These are phyloP conservation scores for Penicillium alfredii DNA, from an alignment of 495 filamentous ascomycete genomes.

Conservation along the genomic window DNA sequence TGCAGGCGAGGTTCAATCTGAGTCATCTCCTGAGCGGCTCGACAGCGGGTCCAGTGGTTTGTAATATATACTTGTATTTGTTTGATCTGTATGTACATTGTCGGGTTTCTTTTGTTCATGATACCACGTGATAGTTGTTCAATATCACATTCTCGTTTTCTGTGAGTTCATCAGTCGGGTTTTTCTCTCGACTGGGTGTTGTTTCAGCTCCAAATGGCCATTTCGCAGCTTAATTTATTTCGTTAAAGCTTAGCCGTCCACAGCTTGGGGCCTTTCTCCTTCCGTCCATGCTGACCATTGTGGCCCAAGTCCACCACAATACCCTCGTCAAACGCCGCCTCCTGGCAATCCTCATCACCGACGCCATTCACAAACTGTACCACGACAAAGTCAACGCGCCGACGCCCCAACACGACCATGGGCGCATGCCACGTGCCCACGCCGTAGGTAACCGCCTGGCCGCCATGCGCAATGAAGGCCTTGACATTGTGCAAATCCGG, in stretches of 20 bases:
- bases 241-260: constrained; percentile 24
- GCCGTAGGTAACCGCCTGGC: constrained; percentile 86
- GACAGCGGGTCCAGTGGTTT: too few relatives aligned
- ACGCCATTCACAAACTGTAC: constrained; percentile 85
- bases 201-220: too few relatives aligned
- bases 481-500: constrained; percentile 66
- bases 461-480: constrained; percentile 74
- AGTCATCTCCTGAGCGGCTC: too few relatives aligned
- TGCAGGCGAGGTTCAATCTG: neutral
- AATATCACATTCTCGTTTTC: too few relatives aligned
- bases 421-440: constrained; percentile 96
- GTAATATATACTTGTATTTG: too few relatives aligned
- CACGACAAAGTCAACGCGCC: constrained; percentile 75
- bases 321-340: constrained; percentile 53
- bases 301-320: constrained; percentile 29
- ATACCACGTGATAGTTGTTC: too few relatives aligned
- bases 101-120: constrained; percentile 1
- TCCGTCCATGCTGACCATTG: constrained; percentile 20
- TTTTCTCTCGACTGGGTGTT: too few relatives aligned
- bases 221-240: too few relatives aligned
- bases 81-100: constrained; percentile 6
- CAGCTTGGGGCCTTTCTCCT: constrained; percentile 31
- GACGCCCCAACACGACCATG: constrained; percentile 77
- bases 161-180: too few relatives aligned
- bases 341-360: constrained; percentile 82